Evolutionary conservation across 2,329 filamentous ascomycete genomes (phyloP).

Genomic region (Elsinoe batatas): DNA sequence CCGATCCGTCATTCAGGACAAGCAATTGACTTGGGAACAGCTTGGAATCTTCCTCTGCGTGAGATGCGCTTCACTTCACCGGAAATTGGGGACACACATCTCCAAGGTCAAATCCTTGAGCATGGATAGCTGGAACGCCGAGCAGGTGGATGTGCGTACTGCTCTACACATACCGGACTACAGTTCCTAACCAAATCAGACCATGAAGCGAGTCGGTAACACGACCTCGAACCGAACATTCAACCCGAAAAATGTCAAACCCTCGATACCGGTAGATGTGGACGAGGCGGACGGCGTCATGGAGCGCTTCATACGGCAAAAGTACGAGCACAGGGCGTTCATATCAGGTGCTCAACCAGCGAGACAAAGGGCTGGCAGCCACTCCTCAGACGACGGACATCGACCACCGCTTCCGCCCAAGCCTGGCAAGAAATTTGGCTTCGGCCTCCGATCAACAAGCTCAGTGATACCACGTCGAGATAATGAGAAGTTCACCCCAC

Average conservation of each 20-base stretch:
- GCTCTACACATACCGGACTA: constrained; percentile 37
- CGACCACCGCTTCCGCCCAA: constrained; percentile 52
- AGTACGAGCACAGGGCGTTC: constrained; percentile 65
- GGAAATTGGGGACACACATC: constrained; percentile 92
- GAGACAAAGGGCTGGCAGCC: constrained; percentile 47
- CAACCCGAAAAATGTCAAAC: constrained; percentile 74
- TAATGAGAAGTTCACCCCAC: constrained; percentile 29
- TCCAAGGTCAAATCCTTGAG: constrained; percentile 98
- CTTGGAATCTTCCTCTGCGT: constrained; percentile 95
- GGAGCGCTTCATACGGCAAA: constrained; percentile 90
- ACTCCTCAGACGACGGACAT: constrained; percentile 42
- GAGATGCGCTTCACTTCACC: constrained; percentile 94
- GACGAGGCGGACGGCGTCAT: constrained; percentile 91
- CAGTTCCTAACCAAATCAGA: constrained; percentile 45
- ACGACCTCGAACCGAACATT: constrained; percentile 74
- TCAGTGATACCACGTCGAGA: constrained; percentile 56
- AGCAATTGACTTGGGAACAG: constrained; percentile 36
- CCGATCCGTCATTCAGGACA: neutral
- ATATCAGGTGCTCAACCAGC: constrained; percentile 28
- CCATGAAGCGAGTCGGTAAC: constrained; percentile 91
- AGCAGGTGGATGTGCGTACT: constrained; percentile 75
- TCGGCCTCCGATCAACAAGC: constrained; percentile 57
- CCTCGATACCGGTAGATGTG: constrained; percentile 76
- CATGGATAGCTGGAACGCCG: constrained; percentile 95
- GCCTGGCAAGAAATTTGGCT: constrained; percentile 50